Percentiles rank a stretch among this genome's conserved stretches.
phyloP scores from a whole-genome alignment of 371 early-diverging fungal genomes.

The Zancudomyces culisetae region DNA sequence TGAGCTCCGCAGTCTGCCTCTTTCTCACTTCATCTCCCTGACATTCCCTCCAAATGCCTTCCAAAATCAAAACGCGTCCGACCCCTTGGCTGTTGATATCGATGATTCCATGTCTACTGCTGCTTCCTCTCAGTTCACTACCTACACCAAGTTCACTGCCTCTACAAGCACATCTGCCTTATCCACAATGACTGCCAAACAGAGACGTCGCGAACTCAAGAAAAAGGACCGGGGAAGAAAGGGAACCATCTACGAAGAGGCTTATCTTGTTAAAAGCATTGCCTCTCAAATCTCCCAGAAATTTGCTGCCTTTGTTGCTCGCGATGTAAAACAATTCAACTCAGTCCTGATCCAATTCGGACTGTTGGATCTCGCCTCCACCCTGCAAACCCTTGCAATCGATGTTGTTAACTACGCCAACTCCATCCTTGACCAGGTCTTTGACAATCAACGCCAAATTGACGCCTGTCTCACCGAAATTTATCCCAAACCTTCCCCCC shows the following conservation, averaged over 20 bases:
- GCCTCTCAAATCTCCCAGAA: conserved; percentile 12
- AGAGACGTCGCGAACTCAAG: conserved; percentile 43
- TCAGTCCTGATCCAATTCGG: conserved; percentile 7
- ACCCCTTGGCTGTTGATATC: conserved; percentile 48
- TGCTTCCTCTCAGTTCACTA: conserved; percentile 66
- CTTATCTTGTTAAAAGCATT: conserved; percentile 55
- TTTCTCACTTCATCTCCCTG: not conserved
- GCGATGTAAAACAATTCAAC: conserved; percentile 4
- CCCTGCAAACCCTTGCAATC: conserved; percentile 5
- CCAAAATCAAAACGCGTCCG: not conserved
- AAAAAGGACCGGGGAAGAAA: conserved; percentile 69
- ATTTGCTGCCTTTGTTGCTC: conserved; percentile 5
- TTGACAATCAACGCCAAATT: conserved; percentile 12
- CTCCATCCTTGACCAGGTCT: conserved; percentile 6
- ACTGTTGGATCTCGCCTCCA: not conserved
- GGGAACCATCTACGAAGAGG: conserved; percentile 73
- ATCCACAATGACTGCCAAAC: conserved; percentile 37
- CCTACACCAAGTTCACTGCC: conserved; percentile 39
- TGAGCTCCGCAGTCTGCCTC: conserved; percentile 15
- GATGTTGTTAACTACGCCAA: conserved; percentile 6
- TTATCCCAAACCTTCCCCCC: too few relatives aligned
- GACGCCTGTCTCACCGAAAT: not conserved
- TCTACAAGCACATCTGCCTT: conserved; percentile 30
- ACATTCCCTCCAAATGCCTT: conserved; percentile 2
- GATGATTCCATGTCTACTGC: conserved; percentile 88